phyloP scores from a whole-genome alignment of 768 basidiomycete species.

The Boletus rubroflammeus region DNA sequence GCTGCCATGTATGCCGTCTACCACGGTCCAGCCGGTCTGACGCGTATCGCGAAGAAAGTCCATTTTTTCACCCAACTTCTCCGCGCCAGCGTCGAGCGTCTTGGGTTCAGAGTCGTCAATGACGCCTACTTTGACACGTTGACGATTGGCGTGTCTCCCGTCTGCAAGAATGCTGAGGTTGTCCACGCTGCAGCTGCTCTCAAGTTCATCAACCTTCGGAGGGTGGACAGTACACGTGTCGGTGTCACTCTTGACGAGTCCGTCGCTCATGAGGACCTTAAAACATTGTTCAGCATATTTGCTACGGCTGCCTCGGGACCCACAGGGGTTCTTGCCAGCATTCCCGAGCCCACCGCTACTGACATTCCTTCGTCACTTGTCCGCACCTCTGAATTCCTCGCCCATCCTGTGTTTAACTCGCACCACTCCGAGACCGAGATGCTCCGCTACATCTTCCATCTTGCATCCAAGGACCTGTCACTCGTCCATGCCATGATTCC shows the following conservation, averaged over 20 bases:
- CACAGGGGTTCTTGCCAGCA: conserved; percentile 42
- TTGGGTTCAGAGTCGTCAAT: conserved; percentile 75
- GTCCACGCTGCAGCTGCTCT: conserved; percentile 67
- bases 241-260: conserved; percentile 95
- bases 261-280: conserved; percentile 68
- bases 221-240: conserved; percentile 67
- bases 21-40: conserved; percentile 86
- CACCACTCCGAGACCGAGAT: conserved; percentile 99
- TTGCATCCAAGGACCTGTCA: conserved; percentile 92
- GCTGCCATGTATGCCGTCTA: conserved; percentile 98
- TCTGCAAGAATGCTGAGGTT: conserved; percentile 49
- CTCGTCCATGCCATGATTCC: conserved; percentile 97
- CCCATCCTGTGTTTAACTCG: conserved; percentile 91
- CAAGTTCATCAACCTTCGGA: conserved; percentile 80
- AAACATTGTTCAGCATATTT: conserved; percentile 79
- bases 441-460: conserved; percentile 92
- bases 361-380: conserved; percentile 53
- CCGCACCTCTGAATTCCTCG: conserved; percentile 68
- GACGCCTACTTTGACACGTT: conserved; percentile 87
- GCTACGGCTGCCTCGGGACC: conserved; percentile 56
- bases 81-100: conserved; percentile 56
- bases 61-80: conserved; percentile 83
- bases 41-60: conserved; percentile 85
- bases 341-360: conserved; percentile 39
- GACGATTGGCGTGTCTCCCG: conserved; percentile 66